A percentile compares a stretch with the other conserved stretches of the same genome.
Conservation (phyloP, 257 asterid species). For the Lantana camara region DNA sequence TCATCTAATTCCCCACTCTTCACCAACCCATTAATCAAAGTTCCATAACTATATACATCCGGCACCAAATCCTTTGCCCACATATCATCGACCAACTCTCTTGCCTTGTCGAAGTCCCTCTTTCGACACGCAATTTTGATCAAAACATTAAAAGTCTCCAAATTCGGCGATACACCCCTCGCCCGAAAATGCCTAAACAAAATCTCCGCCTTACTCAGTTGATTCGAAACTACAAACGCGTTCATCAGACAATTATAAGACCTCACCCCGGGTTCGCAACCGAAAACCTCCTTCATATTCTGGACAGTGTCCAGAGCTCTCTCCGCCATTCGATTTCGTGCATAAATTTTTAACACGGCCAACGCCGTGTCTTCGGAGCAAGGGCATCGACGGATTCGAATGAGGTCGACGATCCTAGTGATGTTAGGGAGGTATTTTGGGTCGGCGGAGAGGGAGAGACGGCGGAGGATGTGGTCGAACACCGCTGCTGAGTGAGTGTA, state of each 20-base stretch:
- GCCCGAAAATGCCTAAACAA: constrained; percentile 55
- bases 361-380: constrained; percentile 75
- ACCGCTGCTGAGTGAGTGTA: constrained; percentile 54
- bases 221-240: constrained; percentile 69
- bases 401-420: constrained; percentile 53
- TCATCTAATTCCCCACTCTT: constrained; percentile 53
- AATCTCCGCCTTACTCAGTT: constrained; percentile 67
- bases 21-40: constrained; percentile 64
- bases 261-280: constrained; percentile 72
- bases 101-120: constrained; percentile 58
- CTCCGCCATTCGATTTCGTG: constrained; percentile 58
- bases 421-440: constrained; percentile 42
- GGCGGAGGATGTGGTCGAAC: constrained; percentile 79
- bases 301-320: constrained; percentile 67
- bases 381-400: constrained; percentile 49
- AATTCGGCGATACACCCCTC: constrained; percentile 73
- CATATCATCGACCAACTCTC: constrained; percentile 43
- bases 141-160: constrained; percentile 66
- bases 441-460: constrained; percentile 55
- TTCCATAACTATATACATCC: constrained; percentile 74
- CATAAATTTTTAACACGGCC: constrained; percentile 58
- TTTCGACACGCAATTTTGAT: constrained; percentile 62
- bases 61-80: constrained; percentile 61
- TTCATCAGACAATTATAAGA: constrained; percentile 76
- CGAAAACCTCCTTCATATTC: constrained; percentile 66